Conservation (phyloP, 345 rosid species). For the Populus davidiana region DNA sequence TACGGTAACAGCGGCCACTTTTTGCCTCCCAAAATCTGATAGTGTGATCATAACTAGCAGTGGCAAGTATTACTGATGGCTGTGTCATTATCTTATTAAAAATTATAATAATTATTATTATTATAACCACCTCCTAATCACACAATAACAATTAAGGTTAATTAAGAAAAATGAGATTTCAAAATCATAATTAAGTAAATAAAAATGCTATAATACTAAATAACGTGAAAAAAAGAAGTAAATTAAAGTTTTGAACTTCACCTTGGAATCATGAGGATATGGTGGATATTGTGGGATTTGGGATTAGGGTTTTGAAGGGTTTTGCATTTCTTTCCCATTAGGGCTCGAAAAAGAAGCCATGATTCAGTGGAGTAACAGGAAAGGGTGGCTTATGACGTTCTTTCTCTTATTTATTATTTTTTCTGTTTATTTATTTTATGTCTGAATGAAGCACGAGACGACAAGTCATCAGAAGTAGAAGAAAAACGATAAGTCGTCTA, state of each 20-base stretch:
- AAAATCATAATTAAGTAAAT: neutral
- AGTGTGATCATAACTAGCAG: constrained; percentile 91
- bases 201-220: neutral
- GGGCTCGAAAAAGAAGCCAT: neutral
- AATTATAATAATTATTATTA: too few species aligned
- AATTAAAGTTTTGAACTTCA: neutral
- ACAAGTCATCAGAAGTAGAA: too few species aligned
- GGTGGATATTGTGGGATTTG: neutral
- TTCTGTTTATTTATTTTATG: too few species aligned
- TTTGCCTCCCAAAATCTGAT: constrained; percentile 96
- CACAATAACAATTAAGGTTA: neutral
- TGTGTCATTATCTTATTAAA: constrained; percentile 49
- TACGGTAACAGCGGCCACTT: constrained; percentile 88
- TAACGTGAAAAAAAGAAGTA: neutral
- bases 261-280: constrained; percentile 10
- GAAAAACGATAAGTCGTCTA: too few species aligned
- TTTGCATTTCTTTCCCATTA: neutral
- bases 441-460: too few species aligned
- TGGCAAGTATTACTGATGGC: constrained; percentile 84
- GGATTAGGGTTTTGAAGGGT: constrained; percentile 19
- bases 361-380: neutral
- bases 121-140: constrained; percentile 20
- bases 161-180: neutral
- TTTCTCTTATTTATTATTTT: too few species aligned
- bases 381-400: too few species aligned